Evolutionary conservation across 2,329 filamentous ascomycete genomes (phyloP).

Genomic region (Akanthomyces dipterigenus): DNA sequence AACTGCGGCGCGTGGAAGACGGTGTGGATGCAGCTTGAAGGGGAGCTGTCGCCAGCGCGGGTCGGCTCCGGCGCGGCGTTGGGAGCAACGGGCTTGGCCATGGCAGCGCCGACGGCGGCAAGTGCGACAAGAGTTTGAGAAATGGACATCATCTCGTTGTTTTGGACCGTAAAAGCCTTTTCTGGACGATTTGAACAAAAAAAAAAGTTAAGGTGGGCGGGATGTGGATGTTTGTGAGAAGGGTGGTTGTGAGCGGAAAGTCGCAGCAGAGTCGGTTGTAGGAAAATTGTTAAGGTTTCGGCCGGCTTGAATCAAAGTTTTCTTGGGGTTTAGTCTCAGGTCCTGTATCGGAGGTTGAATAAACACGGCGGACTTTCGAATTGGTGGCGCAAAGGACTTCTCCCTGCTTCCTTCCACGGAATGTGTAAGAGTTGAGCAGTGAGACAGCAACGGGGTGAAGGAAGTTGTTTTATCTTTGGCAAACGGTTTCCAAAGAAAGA

Average conservation of each 20-base stretch:
- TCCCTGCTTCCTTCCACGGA: slow-evolving; percentile 1
- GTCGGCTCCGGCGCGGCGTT: not conserved
- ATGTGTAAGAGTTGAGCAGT: not conserved
- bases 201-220: not conserved
- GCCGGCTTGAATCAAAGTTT: too few relatives aligned
- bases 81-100: not conserved
- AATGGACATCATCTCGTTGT: not conserved
- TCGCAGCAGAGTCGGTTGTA: too few relatives aligned
- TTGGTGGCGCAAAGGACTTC: not conserved
- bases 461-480: not conserved
- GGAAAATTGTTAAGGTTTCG: too few relatives aligned
- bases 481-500: not conserved
- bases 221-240: too few relatives aligned
- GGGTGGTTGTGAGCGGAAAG: too few relatives aligned
- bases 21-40: slow-evolving; percentile 13
- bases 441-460: not conserved
- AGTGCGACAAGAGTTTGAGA: not conserved
- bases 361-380: too few relatives aligned
- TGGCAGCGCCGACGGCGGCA: not conserved
- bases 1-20: slow-evolving; percentile 8
- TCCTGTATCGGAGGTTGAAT: too few relatives aligned
- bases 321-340: too few relatives aligned
- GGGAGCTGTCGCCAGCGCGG: too few relatives aligned
- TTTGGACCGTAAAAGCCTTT: not conserved
- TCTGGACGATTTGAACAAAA: not conserved